Evolutionary conservation across 106 monocot genomes (phyloP).

Genomic region (Acorus calamus): DNA sequence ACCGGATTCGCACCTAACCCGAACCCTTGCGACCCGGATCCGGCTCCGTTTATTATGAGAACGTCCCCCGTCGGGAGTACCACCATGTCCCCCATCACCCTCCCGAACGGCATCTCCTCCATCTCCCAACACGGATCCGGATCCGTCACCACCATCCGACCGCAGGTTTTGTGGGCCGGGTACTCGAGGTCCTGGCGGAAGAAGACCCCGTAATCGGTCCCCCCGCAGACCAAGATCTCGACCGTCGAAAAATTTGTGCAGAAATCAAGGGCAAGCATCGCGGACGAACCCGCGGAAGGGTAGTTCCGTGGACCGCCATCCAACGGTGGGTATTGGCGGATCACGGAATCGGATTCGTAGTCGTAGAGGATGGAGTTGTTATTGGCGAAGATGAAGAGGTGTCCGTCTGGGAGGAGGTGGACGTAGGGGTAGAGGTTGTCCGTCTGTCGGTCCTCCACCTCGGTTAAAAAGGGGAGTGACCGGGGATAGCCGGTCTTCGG

Average conservation of each 20-base stretch:
- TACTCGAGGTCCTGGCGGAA: constrained; percentile 28
- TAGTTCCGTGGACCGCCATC: constrained; percentile 48
- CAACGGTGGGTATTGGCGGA: constrained; percentile 41
- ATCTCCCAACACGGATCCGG: constrained; percentile 26
- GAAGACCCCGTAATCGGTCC: constrained; percentile 26
- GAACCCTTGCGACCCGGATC: constrained; percentile 45
- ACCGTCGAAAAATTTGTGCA: constrained; percentile 21
- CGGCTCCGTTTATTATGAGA: constrained; percentile 52
- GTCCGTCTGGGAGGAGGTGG: constrained; percentile 79
- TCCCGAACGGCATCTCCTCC: constrained; percentile 43
- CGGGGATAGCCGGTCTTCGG: constrained; percentile 3
- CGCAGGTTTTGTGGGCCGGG: constrained; percentile 31
- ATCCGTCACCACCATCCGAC: constrained; percentile 37
- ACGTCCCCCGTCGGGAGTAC: constrained; percentile 48
- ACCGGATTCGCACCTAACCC: constrained; percentile 37
- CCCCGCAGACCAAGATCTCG: constrained; percentile 63
- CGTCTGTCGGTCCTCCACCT: constrained; percentile 35
- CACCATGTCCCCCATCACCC: constrained; percentile 77
- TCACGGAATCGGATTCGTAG: constrained; percentile 21
- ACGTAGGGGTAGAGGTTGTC: constrained; percentile 78
- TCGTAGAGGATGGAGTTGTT: constrained; percentile 37
- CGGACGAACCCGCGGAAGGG: constrained; percentile 67
- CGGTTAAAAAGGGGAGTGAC: constrained; percentile 28
- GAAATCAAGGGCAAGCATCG: constrained; percentile 33
- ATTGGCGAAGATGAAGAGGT: constrained; percentile 79